Base-by-base conservation (phyloP, 805 yeast species). In the Kodamaea kakaduensis region DNA sequence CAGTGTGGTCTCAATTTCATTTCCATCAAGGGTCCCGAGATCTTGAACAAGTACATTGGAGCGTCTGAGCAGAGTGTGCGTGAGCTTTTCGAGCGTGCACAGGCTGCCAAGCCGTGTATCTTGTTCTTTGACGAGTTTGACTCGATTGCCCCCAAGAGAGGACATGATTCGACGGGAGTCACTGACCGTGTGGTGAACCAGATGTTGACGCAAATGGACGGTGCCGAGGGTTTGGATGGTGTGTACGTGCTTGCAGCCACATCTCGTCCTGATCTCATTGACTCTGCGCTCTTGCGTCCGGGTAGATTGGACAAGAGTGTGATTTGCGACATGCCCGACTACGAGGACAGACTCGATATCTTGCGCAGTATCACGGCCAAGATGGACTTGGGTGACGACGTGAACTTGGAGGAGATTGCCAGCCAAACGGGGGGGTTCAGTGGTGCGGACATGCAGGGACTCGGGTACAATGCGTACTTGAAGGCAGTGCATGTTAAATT, bases 181-280 rank as follows among this genome's bases (percentile, higher is more conserved):
- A 93, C 97, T 3, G 98, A 93, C 56, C 73, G 98, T 48, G 96
- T 93, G 25, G 98, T 93, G 17, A 93, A 93, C 60, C 98, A 93
- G 55, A 76, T 93, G 77, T 73, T 93, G 50, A 93, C 98, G 0
- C 97, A 93, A 56, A 89, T 93, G 96, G 98, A 93, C 59, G 98
- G 98, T 64, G 97, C 97, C 1, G 50, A 93, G 58, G 97, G 97
- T 0, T 67, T 89, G 18, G 97, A 89, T 50, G 97, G 97, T 3
- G 97, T 93, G 2, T 90, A 93, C 54, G 96, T 93, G 0, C 67
- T 93, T 17, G 97, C 97, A 0, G 98, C 97, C 1, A 93, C 97
- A 0, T 81, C 93, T 48, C 72, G 98, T 49, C 98, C 98, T 0
- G 98, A 93, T 52, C 70, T 93, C 47, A 89, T 93, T 45, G 98